Evolutionary conservation across 495 filamentous ascomycete genomes (phyloP).

Genomic region (Thermothielavioides terrestris): DNA sequence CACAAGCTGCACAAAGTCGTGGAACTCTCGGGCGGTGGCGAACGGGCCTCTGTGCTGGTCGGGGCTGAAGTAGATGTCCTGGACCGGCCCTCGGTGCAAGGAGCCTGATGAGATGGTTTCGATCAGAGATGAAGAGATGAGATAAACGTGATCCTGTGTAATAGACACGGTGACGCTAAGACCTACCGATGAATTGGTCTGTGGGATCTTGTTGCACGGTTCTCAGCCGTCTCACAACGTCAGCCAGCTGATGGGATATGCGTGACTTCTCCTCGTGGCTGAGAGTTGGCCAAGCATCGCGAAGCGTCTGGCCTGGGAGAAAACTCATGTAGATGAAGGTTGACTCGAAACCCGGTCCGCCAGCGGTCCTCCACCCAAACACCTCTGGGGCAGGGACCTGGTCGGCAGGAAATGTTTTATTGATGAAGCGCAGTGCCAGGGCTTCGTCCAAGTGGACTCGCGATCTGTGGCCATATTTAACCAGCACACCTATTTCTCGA

Average conservation of each 20-base stretch:
- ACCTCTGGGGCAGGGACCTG: background rate
- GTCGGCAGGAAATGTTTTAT: background rate
- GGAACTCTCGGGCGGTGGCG: background rate
- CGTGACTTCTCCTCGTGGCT: background rate
- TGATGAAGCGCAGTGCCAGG: background rate
- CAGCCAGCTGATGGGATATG: background rate
- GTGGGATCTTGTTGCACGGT: background rate
- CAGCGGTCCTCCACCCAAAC: background rate
- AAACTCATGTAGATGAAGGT: background rate
- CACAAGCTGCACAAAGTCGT: background rate
- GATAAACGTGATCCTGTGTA: no score
- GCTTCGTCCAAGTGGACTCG: background rate
- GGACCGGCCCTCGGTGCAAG: background rate
- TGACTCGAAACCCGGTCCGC: background rate
- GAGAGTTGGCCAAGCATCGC: background rate
- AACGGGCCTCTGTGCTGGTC: background rate
- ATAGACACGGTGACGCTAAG: background rate
- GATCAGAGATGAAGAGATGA: background rate
- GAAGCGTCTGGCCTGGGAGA: background rate
- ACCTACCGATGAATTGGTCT: background rate
- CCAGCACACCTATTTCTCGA: background rate
- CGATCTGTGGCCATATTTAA: background rate
- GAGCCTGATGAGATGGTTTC: background rate
- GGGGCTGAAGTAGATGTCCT: background rate
- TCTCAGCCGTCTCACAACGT: background rate